These are phyloP conservation scores for Phytophthora brassicae DNA, from an alignment of 352 stramenopile species.

Conservation along the genomic window DNA sequence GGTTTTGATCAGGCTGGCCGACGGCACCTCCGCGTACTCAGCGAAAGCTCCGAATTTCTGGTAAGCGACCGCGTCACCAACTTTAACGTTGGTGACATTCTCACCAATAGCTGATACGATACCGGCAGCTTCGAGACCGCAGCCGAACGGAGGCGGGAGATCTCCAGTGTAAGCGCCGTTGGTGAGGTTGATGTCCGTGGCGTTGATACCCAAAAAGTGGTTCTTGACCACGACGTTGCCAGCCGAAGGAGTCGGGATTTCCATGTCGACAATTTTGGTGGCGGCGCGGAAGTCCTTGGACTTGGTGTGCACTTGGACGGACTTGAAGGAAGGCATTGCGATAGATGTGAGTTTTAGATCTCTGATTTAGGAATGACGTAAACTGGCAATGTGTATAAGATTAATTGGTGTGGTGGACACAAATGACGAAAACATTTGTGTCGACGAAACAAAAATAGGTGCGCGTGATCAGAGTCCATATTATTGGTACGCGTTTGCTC, in stretches of 20 bases:
- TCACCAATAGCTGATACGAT: conserved; percentile 38
- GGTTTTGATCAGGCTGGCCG: conserved; percentile 23
- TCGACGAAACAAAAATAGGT: too few species aligned
- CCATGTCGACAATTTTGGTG: conserved; percentile 28
- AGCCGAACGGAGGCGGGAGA: conserved; percentile 46
- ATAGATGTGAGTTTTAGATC: conserved; percentile 16
- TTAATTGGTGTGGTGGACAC: too few species aligned
- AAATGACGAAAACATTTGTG: too few species aligned
- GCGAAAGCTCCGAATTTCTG: conserved; percentile 30
- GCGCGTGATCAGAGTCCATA: too few species aligned
- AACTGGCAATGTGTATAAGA: too few species aligned
- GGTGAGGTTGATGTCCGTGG: conserved; percentile 52
- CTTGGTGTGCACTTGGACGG: conserved; percentile 43
- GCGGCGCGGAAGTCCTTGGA: conserved; percentile 41
- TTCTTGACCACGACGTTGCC: conserved; percentile 31
- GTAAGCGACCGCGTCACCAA: conserved; percentile 44
- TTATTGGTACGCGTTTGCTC: too few species aligned
- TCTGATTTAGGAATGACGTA: conserved; percentile 20
- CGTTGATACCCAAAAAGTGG: conserved; percentile 50
- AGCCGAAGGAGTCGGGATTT: conserved; percentile 20
- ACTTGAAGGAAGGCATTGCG: conserved; percentile 32
- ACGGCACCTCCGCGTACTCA: conserved; percentile 25
- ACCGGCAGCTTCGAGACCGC: conserved; percentile 46
- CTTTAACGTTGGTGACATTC: conserved; percentile 43
- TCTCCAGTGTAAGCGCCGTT: conserved; percentile 34